Evolutionary conservation across 75 land plant species (phyloP), one percentile per base, ranked within the genome.

Genomic region (Pseudotsuga menziesii): DNA sequence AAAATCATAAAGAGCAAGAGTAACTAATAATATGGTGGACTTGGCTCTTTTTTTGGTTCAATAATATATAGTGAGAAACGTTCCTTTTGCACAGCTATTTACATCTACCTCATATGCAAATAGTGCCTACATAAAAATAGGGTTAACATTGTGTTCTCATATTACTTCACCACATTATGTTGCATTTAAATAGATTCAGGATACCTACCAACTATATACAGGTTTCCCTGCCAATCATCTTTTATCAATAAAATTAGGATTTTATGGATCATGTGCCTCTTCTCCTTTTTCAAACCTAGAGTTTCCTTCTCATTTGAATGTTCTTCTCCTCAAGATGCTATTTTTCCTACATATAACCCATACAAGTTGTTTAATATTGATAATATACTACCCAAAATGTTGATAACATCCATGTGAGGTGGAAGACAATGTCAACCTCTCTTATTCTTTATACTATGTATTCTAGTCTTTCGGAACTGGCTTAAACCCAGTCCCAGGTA

Each of bases 81-180:
- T 97, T 25, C 99, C 99, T 23, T 97, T 94, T 88, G 99, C 99
- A 16, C 82, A 91, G 76, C 80, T 90, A 25, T 83, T 94, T 66
- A 75, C 86, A 19, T 89, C 92, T 14, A 85, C 96, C 13, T 77
- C 92, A 48, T 79, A 87, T 35, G 77, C 22, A 20, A 74, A 84
- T 44, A n/a, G 76, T 55, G 78, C 83, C 9, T 75, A 75, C 25
- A 74, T 82, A 27, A 76, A 83, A 77, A 83, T 74, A 22, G 73
- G 81, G 56, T 83, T 80, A 26, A 78, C 78, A 29, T 80, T 81
- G 39, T 78, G 78, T 58, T 84, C 86, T 58, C 84, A 86, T 36
- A 54, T 84, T 71, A 78, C 87, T 39, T 94, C 94, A 2, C 88
- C 88, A 32, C 80, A 75, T 56, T 71, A 81, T 59, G 35, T 66